Evolutionary conservation across 257 asterid genomes (phyloP).

Genomic region (Salvia miltiorrhiza): DNA sequence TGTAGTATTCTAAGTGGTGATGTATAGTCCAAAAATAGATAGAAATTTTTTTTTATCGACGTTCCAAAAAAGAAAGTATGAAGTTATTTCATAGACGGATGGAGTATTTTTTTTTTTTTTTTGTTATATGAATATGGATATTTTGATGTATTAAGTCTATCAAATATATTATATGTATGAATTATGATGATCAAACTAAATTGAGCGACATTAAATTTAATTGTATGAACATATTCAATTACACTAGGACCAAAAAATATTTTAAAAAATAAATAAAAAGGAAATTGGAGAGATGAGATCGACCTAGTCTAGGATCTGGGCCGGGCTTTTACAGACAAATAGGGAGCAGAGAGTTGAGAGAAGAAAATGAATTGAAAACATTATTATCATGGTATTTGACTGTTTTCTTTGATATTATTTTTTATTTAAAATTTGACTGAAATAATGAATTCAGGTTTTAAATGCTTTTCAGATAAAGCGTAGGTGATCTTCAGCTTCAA

Average conservation of each 20-base stretch:
- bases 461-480: neutral
- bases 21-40: too few species aligned
- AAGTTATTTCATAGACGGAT: too few species aligned
- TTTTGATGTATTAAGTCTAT: too few species aligned
- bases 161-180: too few species aligned
- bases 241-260: too few species aligned
- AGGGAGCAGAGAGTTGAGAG: conserved; percentile 19
- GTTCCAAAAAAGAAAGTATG: too few species aligned
- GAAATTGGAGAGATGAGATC: conserved; percentile 33
- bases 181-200: neutral
- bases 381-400: conserved; percentile 4
- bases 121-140: too few species aligned
- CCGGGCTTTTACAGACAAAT: conserved; percentile 3
- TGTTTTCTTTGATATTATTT: neutral
- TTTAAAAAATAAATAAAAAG: too few species aligned
- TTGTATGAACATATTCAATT: too few species aligned
- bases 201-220: neutral
- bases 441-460: neutral
- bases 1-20: too few species aligned
- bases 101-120: too few species aligned
- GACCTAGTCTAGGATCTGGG: conserved; percentile 39
- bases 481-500: neutral
- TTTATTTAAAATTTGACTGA: neutral
- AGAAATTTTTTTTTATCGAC: too few species aligned
- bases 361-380: neutral